phyloP scores from a whole-genome alignment of 306 rosid genomes.

The Trifolium dubium region DNA sequence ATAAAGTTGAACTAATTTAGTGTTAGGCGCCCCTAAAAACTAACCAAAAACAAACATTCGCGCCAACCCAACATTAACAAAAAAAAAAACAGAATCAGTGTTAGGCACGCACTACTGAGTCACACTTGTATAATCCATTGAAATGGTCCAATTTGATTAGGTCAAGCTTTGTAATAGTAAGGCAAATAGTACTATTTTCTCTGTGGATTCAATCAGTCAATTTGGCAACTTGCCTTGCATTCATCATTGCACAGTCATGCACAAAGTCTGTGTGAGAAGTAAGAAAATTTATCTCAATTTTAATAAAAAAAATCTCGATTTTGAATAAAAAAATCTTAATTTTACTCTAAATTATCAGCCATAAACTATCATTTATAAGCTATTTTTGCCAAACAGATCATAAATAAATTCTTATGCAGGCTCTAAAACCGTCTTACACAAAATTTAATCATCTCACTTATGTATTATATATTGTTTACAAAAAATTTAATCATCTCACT shows the following conservation, averaged over 20 bases:
- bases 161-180: conserved; percentile 20
- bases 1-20: neutral
- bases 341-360: no score
- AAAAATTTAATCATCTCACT: no score
- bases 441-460: no score
- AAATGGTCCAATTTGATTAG: conserved; percentile 32
- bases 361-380: no score
- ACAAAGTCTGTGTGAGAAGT: no score
- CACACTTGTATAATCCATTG: neutral
- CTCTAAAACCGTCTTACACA: no score
- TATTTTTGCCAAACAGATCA: no score
- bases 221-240: neutral
- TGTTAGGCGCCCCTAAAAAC: neutral
- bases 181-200: neutral
- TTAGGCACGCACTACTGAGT: neutral
- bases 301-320: no score
- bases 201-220: neutral
- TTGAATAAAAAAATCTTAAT: no score
- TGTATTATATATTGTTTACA: no score
- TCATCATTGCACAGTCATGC: neutral
- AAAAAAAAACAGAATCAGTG: neutral
- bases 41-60: neutral
- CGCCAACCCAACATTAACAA: neutral
- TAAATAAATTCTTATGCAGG: no score
- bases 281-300: no score